Conservation (phyloP, 305 asterid species). For the Solanum hybrid region DNA sequence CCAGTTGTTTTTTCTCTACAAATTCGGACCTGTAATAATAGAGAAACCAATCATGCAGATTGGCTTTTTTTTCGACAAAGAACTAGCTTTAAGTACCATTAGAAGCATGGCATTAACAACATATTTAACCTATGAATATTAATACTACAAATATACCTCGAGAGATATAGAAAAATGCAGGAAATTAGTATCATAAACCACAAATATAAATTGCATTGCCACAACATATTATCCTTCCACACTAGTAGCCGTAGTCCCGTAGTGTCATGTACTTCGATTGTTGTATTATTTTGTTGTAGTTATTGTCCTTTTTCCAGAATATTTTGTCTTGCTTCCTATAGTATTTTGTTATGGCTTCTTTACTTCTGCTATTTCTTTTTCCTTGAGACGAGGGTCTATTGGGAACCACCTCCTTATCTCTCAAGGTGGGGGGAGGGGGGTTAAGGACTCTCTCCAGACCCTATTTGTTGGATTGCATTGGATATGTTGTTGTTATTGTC, state of each 20-base stretch:
- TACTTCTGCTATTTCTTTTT: not conserved
- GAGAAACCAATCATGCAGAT: slow-evolving; percentile 6
- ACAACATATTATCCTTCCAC: not conserved
- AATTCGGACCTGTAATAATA: slow-evolving; percentile 61
- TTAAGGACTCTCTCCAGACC: not conserved
- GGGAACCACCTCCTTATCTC: not conserved
- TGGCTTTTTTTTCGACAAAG: not conserved
- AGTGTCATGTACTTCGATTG: not conserved
- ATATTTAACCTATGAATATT: not conserved
- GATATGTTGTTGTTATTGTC: not conserved
- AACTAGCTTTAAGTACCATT: slow-evolving; percentile 2
- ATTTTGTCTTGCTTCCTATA: not conserved
- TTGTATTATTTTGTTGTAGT: not conserved
- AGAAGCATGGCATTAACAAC: not conserved
- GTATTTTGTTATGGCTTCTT: not conserved
- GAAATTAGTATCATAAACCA: not conserved
- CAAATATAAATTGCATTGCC: not conserved
- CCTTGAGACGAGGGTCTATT: not conserved
- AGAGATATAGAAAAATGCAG: not conserved
- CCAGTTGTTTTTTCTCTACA: slow-evolving; percentile 88
- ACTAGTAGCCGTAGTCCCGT: not conserved
- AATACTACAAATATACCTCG: not conserved
- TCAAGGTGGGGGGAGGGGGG: not conserved
- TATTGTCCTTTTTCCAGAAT: not conserved
- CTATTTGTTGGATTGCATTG: not conserved